Evolutionary conservation across 2,329 filamentous ascomycete genomes (phyloP).

Genomic region (Verticillium zaregamsianum): DNA sequence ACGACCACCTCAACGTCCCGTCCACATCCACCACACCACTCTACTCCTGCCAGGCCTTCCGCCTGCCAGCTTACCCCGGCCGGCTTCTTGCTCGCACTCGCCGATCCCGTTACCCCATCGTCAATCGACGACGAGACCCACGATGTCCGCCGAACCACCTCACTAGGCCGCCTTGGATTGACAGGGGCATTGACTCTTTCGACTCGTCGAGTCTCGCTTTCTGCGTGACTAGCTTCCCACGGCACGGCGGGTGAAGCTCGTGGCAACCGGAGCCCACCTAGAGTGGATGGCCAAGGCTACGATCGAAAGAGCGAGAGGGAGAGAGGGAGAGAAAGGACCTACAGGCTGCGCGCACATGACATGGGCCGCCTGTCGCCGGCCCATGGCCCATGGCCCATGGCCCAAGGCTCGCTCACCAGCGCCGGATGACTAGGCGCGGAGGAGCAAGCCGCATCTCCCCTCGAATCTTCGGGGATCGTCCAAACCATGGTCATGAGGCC

Average conservation of each 20-base stretch:
- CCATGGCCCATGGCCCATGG: background rate
- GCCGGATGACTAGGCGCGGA: background rate
- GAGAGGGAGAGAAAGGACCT: background rate
- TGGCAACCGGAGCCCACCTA: background rate
- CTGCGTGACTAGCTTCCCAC: background rate
- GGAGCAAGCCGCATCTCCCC: background rate
- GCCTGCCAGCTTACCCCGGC: background rate
- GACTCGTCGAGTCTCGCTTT: background rate
- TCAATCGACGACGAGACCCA: constrained; percentile 1
- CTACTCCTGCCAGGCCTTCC: background rate
- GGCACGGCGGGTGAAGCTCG: background rate
- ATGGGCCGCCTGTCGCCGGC: background rate
- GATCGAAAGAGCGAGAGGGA: background rate
- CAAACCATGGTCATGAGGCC: background rate
- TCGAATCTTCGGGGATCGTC: background rate
- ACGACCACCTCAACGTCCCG: background rate
- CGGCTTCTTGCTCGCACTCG: background rate
- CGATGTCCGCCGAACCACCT: background rate
- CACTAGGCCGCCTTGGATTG: background rate
- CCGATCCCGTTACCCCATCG: background rate
- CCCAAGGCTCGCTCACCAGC: background rate
- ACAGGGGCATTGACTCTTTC: background rate
- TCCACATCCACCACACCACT: background rate
- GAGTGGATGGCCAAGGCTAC: background rate
- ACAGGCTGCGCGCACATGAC: background rate